phyloP scores from a whole-genome alignment of 441 rosid species.

The Hura crepitans region DNA sequence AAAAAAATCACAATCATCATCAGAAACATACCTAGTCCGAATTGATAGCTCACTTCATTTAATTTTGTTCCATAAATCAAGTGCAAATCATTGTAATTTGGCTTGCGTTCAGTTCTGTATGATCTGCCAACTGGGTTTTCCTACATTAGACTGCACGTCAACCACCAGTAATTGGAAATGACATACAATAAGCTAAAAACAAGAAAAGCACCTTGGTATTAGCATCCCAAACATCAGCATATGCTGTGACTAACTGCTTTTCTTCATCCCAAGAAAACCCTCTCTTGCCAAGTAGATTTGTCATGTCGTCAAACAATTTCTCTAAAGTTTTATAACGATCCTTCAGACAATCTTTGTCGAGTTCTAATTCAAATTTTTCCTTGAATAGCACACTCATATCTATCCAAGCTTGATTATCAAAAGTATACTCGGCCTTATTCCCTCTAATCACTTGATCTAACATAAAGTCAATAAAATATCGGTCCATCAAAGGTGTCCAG shows the following conservation, averaged over 20 bases:
- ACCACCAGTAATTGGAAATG: conserved; percentile 12
- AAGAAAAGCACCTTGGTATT: conserved; percentile 38
- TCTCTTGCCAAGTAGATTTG: conserved; percentile 33
- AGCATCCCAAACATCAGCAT: conserved; percentile 43
- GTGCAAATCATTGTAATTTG: conserved; percentile 44
- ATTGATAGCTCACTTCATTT: conserved; percentile 22
- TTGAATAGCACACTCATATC: conserved; percentile 38
- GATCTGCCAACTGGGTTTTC: conserved; percentile 40
- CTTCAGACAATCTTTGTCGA: conserved; percentile 34
- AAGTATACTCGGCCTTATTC: conserved; percentile 26
- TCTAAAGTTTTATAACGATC: conserved; percentile 32
- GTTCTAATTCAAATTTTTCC: conserved; percentile 38
- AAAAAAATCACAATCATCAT: conserved; percentile 35
- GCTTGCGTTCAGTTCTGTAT: conserved; percentile 30
- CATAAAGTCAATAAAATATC: conserved; percentile 48
- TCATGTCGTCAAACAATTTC: conserved; percentile 35
- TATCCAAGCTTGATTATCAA: conserved; percentile 37
- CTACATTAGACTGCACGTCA: conserved; percentile 36
- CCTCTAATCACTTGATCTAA: conserved; percentile 44
- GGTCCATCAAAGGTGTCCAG: conserved; percentile 50
- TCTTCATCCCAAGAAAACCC: conserved; percentile 44
- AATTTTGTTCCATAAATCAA: conserved; percentile 46
- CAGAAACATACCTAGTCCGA: conserved; percentile 25
- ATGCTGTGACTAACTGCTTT: conserved; percentile 38
- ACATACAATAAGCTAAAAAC: conserved; percentile 15